These are phyloP conservation scores for Solanum sejunctum DNA, from an alignment of 257 asterid genomes.

Conservation along the genomic window DNA sequence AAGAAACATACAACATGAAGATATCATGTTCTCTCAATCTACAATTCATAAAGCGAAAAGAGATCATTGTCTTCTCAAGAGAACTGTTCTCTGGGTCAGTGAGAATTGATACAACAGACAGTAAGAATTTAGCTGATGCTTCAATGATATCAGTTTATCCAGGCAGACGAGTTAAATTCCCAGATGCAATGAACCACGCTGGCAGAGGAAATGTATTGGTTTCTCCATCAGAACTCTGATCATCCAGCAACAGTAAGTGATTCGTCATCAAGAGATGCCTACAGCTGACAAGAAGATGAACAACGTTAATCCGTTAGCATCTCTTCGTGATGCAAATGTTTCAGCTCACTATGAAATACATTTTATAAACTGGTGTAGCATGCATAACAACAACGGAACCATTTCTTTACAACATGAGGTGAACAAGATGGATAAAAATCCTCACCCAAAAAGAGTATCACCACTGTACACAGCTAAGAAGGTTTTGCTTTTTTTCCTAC, in stretches of 20 bases:
- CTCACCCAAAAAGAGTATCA: background rate
- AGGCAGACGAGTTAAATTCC: background rate
- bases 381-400: background rate
- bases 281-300: background rate
- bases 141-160: background rate
- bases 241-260: background rate
- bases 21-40: background rate
- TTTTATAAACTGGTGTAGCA: background rate
- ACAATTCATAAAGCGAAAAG: background rate
- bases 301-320: background rate
- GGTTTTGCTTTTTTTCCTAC: constrained; percentile 60
- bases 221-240: background rate
- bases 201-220: background rate
- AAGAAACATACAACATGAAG: background rate
- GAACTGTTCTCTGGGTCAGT: background rate
- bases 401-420: background rate
- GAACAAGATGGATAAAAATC: background rate
- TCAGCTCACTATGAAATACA: background rate
- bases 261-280: background rate
- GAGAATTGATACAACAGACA: background rate
- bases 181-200: background rate
- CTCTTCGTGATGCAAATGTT: background rate
- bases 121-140: background rate
- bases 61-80: background rate
- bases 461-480: constrained; percentile 24